Evolutionary conservation across 2,329 filamentous ascomycete species (phyloP).

Genomic region (Bipolaris cookei): DNA sequence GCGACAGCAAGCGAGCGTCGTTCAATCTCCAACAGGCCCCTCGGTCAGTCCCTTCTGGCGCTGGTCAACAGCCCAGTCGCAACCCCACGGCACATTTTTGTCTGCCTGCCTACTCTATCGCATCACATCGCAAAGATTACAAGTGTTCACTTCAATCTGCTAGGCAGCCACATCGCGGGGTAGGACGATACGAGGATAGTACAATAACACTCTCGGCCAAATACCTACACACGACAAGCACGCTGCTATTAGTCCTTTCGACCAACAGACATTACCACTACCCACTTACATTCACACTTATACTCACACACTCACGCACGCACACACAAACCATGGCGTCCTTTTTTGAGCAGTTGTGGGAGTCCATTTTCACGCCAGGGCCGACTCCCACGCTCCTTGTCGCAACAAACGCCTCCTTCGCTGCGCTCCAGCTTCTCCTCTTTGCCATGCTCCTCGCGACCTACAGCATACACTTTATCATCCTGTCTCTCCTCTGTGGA

Average conservation of each 20-base stretch:
- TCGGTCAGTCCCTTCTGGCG: conserved; percentile 23
- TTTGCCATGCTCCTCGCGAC: conserved; percentile 78
- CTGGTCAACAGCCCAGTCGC: conserved; percentile 21
- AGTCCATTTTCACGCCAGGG: conserved; percentile 91
- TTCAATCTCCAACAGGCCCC: conserved; percentile 16
- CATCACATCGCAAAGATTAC: conserved; percentile 9
- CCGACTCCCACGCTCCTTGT: conserved; percentile 85
- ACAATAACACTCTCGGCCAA: conserved; percentile 17
- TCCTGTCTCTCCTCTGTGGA: conserved; percentile 78
- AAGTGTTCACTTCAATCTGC: conserved; percentile 23
- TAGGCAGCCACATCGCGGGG: conserved; percentile 33
- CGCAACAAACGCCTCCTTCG: conserved; percentile 90
- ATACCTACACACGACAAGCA: conserved; percentile 1
- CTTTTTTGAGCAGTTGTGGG: conserved; percentile 80
- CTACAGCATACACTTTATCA: conserved; percentile 84
- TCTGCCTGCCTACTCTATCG: conserved; percentile 11
- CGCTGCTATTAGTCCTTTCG: background rate
- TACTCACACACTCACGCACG: background rate
- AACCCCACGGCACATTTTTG: conserved; percentile 6
- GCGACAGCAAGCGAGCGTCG: conserved; percentile 19
- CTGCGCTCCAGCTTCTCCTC: conserved; percentile 80
- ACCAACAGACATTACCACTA: background rate
- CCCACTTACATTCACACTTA: background rate
- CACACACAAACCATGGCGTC: conserved; percentile 42
- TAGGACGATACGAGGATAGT: conserved; percentile 11